Conservation (phyloP, 371 early-diverging fungal genomes). For the Syncephalis fuscata region DNA sequence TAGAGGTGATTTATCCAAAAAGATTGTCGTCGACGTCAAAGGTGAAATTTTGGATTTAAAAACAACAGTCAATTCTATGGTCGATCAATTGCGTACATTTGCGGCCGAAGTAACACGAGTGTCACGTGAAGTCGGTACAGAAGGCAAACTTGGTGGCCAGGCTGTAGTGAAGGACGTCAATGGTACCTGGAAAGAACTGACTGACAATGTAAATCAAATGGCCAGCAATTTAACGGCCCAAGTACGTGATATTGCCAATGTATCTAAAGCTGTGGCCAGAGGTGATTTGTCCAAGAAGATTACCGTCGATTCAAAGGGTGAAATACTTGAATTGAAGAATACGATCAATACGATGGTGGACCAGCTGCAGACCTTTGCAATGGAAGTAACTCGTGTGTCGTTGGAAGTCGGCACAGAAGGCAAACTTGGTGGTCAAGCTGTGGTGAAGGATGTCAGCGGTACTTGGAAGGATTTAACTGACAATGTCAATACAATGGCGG, state of each 20-base stretch:
- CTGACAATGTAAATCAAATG: constrained; percentile 32
- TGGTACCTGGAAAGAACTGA: constrained; percentile 27
- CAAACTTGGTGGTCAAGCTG: constrained; percentile 27
- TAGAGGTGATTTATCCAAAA: constrained; percentile 29
- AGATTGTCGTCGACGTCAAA: constrained; percentile 28
- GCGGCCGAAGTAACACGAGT: constrained; percentile 26
- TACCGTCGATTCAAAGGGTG: constrained; percentile 20
- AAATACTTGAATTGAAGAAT: constrained; percentile 20
- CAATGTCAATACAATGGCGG: constrained; percentile 27
- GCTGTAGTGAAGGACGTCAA: constrained; percentile 20
- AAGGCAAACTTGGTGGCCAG: constrained; percentile 26
- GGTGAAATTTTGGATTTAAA: constrained; percentile 28
- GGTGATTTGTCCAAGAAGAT: constrained; percentile 28
- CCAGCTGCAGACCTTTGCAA: constrained; percentile 27
- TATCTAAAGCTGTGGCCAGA: constrained; percentile 29
- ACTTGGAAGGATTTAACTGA: constrained; percentile 35
- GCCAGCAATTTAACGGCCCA: constrained; percentile 29
- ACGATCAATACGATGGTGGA: constrained; percentile 29
- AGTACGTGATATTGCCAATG: constrained; percentile 31
- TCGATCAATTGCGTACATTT: constrained; percentile 29
- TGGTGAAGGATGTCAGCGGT: constrained; percentile 27
- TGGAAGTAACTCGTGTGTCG: constrained; percentile 32
- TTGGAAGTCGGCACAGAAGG: constrained; percentile 31
- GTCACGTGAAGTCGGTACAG: constrained; percentile 23
- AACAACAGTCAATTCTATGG: constrained; percentile 39